phyloP scores from a whole-genome alignment of 768 basidiomycete genomes.

The Mycena alexandri region DNA sequence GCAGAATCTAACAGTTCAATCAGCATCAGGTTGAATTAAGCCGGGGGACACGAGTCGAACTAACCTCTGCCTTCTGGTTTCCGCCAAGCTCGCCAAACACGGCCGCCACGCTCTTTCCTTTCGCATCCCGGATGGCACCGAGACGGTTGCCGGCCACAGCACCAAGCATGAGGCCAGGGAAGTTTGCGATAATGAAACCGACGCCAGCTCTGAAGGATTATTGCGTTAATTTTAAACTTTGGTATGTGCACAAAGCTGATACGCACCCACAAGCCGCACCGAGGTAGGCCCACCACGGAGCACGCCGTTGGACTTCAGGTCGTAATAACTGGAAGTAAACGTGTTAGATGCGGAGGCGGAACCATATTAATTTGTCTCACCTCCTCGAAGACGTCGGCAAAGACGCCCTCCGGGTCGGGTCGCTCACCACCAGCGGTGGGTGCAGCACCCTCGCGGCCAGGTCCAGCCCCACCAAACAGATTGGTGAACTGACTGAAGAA shows the following conservation, averaged over 20 bases:
- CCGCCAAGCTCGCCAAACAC: slow-evolving; percentile 86
- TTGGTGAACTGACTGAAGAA: slow-evolving; percentile 85
- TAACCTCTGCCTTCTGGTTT: slow-evolving; percentile 89
- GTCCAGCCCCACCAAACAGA: slow-evolving; percentile 69
- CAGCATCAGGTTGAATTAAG: no score
- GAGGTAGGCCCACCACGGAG: slow-evolving; percentile 59
- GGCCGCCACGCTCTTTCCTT: slow-evolving; percentile 92
- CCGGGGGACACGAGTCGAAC: slow-evolving; percentile 25
- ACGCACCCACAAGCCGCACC: slow-evolving; percentile 72
- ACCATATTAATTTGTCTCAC: slow-evolving; percentile 52
- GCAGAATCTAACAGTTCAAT: slow-evolving; percentile 27
- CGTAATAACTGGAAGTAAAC: slow-evolving; percentile 72
- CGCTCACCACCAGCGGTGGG: slow-evolving; percentile 50
- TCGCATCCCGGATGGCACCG: slow-evolving; percentile 92
- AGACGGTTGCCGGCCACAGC: slow-evolving; percentile 91
- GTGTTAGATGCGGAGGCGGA: neutral
- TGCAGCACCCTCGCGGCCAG: slow-evolving; percentile 45
- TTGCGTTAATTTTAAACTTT: slow-evolving; percentile 52
- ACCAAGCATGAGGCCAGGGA: slow-evolving; percentile 89
- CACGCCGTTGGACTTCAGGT: slow-evolving; percentile 81
- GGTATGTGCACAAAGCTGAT: neutral
- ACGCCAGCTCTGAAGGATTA: slow-evolving; percentile 66
- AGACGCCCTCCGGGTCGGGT: slow-evolving; percentile 85
- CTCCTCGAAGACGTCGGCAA: slow-evolving; percentile 94
- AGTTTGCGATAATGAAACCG: slow-evolving; percentile 76